phyloP scores from a whole-genome alignment of 495 filamentous ascomycete species.

The Aspergillus heteromorphus region DNA sequence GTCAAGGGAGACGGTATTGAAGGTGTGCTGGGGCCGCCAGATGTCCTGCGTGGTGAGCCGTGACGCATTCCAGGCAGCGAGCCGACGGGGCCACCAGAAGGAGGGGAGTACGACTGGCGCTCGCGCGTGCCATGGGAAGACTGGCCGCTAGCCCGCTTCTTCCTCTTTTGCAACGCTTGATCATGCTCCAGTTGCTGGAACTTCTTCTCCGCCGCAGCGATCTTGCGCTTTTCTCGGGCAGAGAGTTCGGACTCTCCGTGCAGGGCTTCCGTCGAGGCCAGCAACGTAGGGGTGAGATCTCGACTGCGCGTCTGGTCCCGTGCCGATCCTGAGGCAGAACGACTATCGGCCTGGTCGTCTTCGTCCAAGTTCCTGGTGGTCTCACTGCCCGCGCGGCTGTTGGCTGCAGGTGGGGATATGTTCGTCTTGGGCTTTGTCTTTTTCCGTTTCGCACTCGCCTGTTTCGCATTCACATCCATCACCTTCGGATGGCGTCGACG shows the following conservation, averaged over 20 bases:
- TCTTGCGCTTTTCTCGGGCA: slow-evolving; percentile 81
- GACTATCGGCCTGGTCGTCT: slow-evolving; percentile 49
- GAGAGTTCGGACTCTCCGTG: slow-evolving; percentile 62
- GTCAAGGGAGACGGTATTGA: slow-evolving; percentile 17
- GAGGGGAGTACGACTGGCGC: slow-evolving; percentile 27
- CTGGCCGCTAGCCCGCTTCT: slow-evolving; percentile 43
- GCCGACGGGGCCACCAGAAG: slow-evolving; percentile 16
- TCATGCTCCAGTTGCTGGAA: slow-evolving; percentile 57
- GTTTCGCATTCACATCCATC: slow-evolving; percentile 28
- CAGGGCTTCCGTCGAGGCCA: slow-evolving; percentile 37
- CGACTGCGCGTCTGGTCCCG: slow-evolving; percentile 74
- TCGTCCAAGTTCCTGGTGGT: slow-evolving; percentile 45
- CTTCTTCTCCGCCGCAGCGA: slow-evolving; percentile 74
- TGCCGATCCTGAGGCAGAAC: slow-evolving; percentile 68
- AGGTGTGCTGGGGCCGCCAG: slow-evolving; percentile 27
- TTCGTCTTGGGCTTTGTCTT: slow-evolving; percentile 55
- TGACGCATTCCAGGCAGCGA: slow-evolving; percentile 14
- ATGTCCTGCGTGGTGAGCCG: slow-evolving; percentile 27
- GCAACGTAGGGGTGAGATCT: slow-evolving; percentile 64
- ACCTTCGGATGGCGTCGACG: slow-evolving; percentile 52
- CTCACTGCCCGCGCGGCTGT: slow-evolving; percentile 77
- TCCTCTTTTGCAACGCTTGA: slow-evolving; percentile 37
- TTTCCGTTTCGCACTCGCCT: slow-evolving; percentile 43
- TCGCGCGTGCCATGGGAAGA: slow-evolving; percentile 21
- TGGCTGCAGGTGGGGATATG: slow-evolving; percentile 68